Evolutionary conservation across 2,329 filamentous ascomycete genomes (phyloP), one percentile per base, ranked within the genome.

Genomic region (Bretziella fagacearum): DNA sequence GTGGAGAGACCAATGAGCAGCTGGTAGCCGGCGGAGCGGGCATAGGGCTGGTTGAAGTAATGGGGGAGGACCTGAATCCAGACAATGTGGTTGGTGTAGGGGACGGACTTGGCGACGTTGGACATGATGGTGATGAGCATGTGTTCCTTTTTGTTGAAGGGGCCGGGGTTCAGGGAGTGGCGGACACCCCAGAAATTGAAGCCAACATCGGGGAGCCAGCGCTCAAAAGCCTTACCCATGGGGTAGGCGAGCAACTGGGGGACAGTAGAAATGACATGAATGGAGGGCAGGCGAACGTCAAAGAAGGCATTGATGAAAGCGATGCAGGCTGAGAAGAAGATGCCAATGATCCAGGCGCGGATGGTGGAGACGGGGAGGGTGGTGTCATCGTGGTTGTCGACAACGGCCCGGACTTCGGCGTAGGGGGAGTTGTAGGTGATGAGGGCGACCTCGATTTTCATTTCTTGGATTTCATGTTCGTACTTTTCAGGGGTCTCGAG

Each of bases 71-170:
- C 56, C 48, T 72, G 69, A 2, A 63, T 65, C 66, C 66, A 70
- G 40, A 70, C 62, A 41, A 71, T 66, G 51, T 66, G 65, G 55
- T 65, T 59, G 1, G 68, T 70, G 53, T 71, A 71, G 0, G 69
- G 68, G 11, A 62, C 55, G 20, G 61, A 62, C 54, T 61, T 65
- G 15, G 63, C 62, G 3, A 65, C 65, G 55, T 74, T 74, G 33
- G 75, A 70, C 66, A 71, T 70, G 55, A 71, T 66, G 25, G 68
- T 65, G 51, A 75, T 70, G 43, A 75, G 58, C 62, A 72, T 65
- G 56, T 74, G 70, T 56, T 74, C 70, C 57, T 74, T 74, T 55
- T 65, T 66, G 52, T 65, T 69, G 57, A 74, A 73, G 1, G 62
- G 64, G 0, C 68, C 68, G 0, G 69, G 68, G 54, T 71, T 72